phyloP scores from a whole-genome alignment of 2,329 filamentous ascomycete genomes.

The Seiridium unicorne region DNA sequence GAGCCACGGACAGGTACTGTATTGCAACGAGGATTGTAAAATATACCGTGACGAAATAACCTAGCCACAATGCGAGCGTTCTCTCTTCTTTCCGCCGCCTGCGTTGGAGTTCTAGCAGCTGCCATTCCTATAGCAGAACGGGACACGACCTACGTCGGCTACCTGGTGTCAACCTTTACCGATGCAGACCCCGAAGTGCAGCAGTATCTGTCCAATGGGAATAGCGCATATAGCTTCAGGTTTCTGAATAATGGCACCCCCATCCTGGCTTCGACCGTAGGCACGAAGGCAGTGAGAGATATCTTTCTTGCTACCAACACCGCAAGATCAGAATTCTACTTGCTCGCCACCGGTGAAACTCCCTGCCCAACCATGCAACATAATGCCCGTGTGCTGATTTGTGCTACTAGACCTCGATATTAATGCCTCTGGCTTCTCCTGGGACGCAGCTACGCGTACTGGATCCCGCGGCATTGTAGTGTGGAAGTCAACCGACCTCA shows the following conservation, averaged over 20 bases:
- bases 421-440: slow-evolving; percentile 30
- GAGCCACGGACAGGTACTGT: neutral
- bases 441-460: slow-evolving; percentile 31
- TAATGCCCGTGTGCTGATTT: neutral
- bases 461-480: slow-evolving; percentile 34
- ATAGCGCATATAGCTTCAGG: slow-evolving; percentile 27
- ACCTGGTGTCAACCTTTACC: slow-evolving; percentile 34
- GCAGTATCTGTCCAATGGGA: slow-evolving; percentile 30
- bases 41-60: neutral
- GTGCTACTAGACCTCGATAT: slow-evolving; percentile 33
- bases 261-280: slow-evolving; percentile 30
- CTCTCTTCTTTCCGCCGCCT: neutral
- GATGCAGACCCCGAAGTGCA: slow-evolving; percentile 30
- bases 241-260: slow-evolving; percentile 30
- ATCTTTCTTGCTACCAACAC: slow-evolving; percentile 32
- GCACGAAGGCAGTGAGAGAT: slow-evolving; percentile 32
- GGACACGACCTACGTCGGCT: slow-evolving; percentile 25
- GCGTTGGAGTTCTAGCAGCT: slow-evolving; percentile 2
- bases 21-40: neutral
- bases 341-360: slow-evolving; percentile 32
- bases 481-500: slow-evolving; percentile 33
- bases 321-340: slow-evolving; percentile 30
- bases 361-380: neutral
- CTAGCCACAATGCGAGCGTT: neutral
- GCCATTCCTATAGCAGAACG: slow-evolving; percentile 11